Conservation (phyloP, 148 eudicot species). For the Fagopyrum esculentum region DNA sequence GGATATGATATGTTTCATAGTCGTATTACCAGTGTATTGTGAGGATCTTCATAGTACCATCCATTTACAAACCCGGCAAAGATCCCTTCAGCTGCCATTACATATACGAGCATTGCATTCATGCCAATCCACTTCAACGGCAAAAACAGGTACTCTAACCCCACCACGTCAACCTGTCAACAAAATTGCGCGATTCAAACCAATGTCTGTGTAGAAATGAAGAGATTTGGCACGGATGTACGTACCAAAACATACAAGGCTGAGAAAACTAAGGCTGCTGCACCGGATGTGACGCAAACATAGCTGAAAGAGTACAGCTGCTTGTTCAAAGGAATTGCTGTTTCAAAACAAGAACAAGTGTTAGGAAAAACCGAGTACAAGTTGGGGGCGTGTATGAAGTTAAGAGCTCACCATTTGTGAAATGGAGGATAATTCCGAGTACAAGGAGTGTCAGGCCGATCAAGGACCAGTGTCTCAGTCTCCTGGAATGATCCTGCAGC, state of each 20-base stretch:
- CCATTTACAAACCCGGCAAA: constrained; percentile 80
- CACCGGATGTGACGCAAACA: constrained; percentile 77
- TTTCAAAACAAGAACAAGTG: constrained; percentile 6
- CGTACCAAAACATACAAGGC: constrained; percentile 53
- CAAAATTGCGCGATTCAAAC: neutral
- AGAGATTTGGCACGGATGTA: neutral
- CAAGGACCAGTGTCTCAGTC: constrained; percentile 62
- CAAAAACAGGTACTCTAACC: constrained; percentile 39
- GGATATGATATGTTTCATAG: neutral
- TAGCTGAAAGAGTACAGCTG: constrained; percentile 81
- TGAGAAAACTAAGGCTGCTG: constrained; percentile 61
- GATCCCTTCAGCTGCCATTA: constrained; percentile 85
- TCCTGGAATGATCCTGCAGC: constrained; percentile 53
- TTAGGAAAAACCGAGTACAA: neutral
- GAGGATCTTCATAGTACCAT: constrained; percentile 69
- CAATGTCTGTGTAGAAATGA: too few species aligned
- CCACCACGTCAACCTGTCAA: constrained; percentile 61
- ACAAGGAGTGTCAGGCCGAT: constrained; percentile 58
- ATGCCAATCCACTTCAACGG: constrained; percentile 90
- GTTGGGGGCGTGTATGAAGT: neutral
- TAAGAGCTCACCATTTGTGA: constrained; percentile 48
- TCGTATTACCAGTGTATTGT: constrained; percentile 54
- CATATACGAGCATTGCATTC: constrained; percentile 93
- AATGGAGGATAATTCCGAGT: constrained; percentile 58
- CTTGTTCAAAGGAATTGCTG: constrained; percentile 88